phyloP scores from a whole-genome alignment of 441 rosid genomes.

The Populus hybrid region DNA sequence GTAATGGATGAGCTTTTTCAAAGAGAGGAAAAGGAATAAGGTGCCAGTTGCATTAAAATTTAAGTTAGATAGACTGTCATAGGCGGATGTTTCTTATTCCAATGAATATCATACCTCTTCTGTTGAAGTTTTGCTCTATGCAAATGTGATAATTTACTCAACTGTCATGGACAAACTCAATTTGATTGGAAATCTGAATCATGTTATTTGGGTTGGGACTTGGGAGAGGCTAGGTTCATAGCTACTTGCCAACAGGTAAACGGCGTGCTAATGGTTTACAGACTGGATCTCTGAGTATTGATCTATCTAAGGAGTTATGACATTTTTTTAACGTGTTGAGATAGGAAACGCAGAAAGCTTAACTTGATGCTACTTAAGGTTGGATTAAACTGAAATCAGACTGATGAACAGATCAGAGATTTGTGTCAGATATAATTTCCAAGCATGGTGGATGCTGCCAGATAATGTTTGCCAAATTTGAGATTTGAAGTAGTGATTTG shows the following conservation, averaged over 20 bases:
- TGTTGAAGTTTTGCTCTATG: neutral
- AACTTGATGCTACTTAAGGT: neutral
- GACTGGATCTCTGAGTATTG: neutral
- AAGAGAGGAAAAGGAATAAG: neutral
- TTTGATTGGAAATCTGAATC: neutral
- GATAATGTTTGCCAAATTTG: neutral
- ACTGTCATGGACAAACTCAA: neutral
- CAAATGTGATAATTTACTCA: neutral
- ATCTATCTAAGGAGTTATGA: neutral
- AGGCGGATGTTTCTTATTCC: neutral
- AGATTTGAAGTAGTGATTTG: neutral
- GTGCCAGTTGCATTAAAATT: neutral
- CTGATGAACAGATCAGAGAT: neutral
- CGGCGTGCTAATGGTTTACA: neutral
- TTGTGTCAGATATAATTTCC: neutral
- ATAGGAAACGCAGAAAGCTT: neutral
- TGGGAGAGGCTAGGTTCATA: neutral
- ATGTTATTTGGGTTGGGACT: neutral
- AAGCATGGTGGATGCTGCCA: neutral
- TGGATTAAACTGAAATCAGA: neutral
- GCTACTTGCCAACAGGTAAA: neutral
- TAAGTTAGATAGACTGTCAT: too few relatives aligned
- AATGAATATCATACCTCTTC: neutral
- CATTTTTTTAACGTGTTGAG: neutral
- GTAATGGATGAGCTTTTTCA: neutral